Conservation (phyloP, 257 asterid genomes). For the Penstemon eatonii region DNA sequence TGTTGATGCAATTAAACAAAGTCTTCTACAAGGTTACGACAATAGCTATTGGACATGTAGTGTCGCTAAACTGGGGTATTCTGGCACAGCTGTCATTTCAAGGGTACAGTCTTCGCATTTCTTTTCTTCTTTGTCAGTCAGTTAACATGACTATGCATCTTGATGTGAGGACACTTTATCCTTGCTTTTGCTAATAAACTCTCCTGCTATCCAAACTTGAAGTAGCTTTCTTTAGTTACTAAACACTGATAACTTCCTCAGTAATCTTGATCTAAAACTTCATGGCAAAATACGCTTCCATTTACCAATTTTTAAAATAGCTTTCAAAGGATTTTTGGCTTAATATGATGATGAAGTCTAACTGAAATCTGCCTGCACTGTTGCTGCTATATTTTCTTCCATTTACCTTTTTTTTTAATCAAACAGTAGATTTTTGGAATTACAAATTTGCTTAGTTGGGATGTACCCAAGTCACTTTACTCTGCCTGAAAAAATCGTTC, state of each 20-base stretch:
- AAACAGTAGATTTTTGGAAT: neutral
- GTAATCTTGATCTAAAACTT: too few species aligned
- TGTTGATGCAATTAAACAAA: slow-evolving; percentile 64
- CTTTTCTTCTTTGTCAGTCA: slow-evolving; percentile 1
- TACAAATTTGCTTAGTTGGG: neutral
- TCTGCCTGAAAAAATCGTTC: neutral
- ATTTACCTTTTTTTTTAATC: neutral
- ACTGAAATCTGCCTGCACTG: neutral
- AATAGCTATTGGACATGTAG: slow-evolving; percentile 95
- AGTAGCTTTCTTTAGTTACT: neutral
- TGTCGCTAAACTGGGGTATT: slow-evolving; percentile 83
- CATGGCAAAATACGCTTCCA: too few species aligned
- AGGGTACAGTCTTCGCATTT: slow-evolving; percentile 49
- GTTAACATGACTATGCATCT: slow-evolving; percentile 13
- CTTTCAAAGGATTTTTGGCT: neutral
- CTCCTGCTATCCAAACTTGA: neutral
- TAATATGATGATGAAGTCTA: neutral
- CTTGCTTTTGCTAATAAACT: neutral
- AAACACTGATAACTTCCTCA: neutral
- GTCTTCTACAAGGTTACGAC: slow-evolving; percentile 72
- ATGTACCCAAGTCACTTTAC: neutral
- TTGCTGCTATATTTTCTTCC: neutral
- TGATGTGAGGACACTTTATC: neutral
- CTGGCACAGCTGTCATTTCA: slow-evolving; percentile 93
- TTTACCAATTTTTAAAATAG: too few species aligned